Percentiles rank a stretch among this genome's conserved stretches.
Conservation (phyloP, 495 filamentous ascomycete genomes). For the Collariella sp. region DNA sequence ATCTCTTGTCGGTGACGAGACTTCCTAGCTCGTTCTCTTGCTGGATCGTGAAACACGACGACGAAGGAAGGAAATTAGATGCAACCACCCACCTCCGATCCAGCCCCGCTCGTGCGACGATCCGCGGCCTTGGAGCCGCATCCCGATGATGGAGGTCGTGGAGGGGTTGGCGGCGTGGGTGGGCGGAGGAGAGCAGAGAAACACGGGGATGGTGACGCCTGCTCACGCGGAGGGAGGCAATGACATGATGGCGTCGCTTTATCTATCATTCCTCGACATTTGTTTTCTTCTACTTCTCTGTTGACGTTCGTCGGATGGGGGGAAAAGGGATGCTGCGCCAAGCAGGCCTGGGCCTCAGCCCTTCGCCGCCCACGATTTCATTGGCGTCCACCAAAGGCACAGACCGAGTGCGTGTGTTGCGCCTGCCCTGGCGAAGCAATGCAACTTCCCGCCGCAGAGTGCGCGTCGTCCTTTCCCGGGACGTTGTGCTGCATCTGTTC, state of each 20-base stretch:
- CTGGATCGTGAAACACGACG: not conserved
- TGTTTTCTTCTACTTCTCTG: no score
- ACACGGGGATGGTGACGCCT: no score
- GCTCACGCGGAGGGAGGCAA: no score
- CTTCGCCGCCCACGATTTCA: not conserved
- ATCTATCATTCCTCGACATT: no score
- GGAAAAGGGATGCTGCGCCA: constrained; percentile 3
- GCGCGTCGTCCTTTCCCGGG: no score
- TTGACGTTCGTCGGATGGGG: not conserved
- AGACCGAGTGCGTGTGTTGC: not conserved
- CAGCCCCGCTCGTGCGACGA: not conserved
- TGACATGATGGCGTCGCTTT: not conserved
- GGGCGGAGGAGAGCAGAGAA: no score
- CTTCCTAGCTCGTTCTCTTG: not conserved
- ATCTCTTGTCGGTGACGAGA: not conserved
- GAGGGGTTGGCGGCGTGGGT: not conserved
- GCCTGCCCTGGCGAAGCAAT: not conserved
- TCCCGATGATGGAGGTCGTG: not conserved
- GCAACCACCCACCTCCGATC: not conserved
- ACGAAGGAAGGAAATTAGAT: not conserved
- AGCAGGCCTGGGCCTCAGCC: constrained; percentile 5
- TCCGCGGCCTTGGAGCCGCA: not conserved
- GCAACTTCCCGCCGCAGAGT: not conserved
- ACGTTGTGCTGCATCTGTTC: no score
- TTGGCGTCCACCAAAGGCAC: not conserved